Evolutionary conservation across 257 asterid species (phyloP), one percentile per base, ranked within the genome.

Genomic region (Handroanthus guayacan): DNA sequence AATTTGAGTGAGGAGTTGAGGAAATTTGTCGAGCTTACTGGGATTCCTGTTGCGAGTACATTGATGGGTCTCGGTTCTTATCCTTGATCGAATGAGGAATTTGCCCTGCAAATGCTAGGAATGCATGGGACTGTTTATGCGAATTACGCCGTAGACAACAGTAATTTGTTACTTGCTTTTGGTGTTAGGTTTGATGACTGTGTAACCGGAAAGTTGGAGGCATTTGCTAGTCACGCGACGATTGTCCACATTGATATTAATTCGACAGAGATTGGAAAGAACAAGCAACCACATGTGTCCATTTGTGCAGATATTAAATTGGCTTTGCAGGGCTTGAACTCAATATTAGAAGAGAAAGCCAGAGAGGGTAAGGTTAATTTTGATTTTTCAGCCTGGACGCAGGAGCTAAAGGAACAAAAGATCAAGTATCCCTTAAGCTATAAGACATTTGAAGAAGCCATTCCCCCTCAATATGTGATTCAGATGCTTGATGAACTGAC

Each of bases 91-190:
- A 90, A 91, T 64, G 91, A 88, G 62, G 82, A 89, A 45, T 25
- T 54, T n/a, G 84, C 92, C 0, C 62, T 93, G 75, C 95, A 86
- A 74, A 93, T 93, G 97, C 82, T 91, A 68, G 98, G 98, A 71
- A 93, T 93, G 98, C 98, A 91, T 66, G 97, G 97, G 37, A 91
- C 98, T 9, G 95, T 91, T 6, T 88, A 88, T 67, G 97, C 98
- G 0, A 91, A 89, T 52, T 91, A 91, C 50, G 82, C 93, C 0
- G 93, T 93, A 55, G 95, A 93, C 58, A 89, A 82, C 81, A 87
- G 97, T 68, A 97, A 93, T 79, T 76, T 91, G 86, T 74, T 89
- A 25, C 87, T 93, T n/a, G 97, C 95, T 0, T 89, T 93, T 82
- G 97, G 98, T 6, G 97, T 89, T 41, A 81, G 98, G 81, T 91